Percentiles rank a stretch among this genome's conserved stretches.
phyloP scores from a whole-genome alignment of 2,329 filamentous ascomycete genomes.

The Huntiella decipiens region DNA sequence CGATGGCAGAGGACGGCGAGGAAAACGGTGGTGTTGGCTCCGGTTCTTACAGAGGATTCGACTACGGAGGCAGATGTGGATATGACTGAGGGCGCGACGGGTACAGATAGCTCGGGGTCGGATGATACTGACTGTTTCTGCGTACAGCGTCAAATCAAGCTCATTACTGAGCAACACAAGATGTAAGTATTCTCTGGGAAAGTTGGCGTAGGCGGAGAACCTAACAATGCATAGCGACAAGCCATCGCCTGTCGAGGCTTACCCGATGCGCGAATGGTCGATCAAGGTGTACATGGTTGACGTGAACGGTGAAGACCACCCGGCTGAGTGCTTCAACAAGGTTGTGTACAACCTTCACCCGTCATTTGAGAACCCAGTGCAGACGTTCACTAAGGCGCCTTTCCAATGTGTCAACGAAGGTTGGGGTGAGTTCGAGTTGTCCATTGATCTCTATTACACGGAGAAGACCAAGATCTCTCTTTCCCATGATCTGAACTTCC shows the following conservation, averaged over 20 bases:
- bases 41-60: too few relatives aligned
- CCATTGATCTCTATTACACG: conserved; percentile 60
- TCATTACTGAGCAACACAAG: conserved; percentile 79
- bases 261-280: conserved; percentile 83
- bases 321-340: conserved; percentile 76
- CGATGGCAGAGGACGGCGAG: too few relatives aligned
- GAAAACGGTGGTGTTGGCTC: too few relatives aligned
- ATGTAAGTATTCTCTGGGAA: conserved; percentile 41
- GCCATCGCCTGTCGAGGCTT: conserved; percentile 64
- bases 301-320: conserved; percentile 65
- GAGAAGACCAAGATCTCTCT: conserved; percentile 76
- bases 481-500: conserved; percentile 83
- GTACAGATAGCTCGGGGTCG: too few relatives aligned
- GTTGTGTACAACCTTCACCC: conserved; percentile 86
- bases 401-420: conserved; percentile 86
- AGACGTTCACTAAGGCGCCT: conserved; percentile 67
- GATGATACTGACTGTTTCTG: too few relatives aligned
- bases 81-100: too few relatives aligned
- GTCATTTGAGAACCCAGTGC: conserved; percentile 70
- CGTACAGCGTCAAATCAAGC: conserved; percentile 65
- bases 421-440: conserved; percentile 97
- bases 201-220: neutral
- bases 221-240: conserved; percentile 42
- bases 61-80: too few relatives aligned
- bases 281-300: conserved; percentile 73